Conservation (phyloP, 768 basidiomycete genomes). For the Gymnopilus dilepis region DNA sequence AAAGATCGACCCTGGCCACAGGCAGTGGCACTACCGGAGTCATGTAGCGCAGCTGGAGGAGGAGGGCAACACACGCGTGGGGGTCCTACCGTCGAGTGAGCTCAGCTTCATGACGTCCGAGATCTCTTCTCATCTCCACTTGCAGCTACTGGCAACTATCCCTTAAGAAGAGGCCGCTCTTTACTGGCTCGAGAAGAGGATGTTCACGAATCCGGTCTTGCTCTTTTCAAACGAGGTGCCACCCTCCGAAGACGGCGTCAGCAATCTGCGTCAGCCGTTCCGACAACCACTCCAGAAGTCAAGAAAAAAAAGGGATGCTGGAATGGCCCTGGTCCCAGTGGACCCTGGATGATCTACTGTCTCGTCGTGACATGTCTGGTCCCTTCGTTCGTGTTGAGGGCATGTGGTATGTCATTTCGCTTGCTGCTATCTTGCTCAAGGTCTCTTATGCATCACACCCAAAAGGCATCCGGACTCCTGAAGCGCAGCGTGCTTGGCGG, state of each 20-base stretch:
- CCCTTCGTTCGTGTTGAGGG: conserved; percentile 76
- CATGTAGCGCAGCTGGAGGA: conserved; percentile 82
- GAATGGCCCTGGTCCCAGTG: conserved; percentile 87
- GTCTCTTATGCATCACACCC: background rate
- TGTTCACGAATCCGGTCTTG: conserved; percentile 87
- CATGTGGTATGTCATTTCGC: conserved; percentile 69
- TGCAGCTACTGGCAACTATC: conserved; percentile 80
- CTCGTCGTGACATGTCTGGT: conserved; percentile 82
- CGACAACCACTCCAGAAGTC: conserved; percentile 37
- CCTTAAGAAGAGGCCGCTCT: conserved; percentile 87
- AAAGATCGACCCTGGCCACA: conserved; percentile 93
- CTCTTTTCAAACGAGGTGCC: conserved; percentile 87
- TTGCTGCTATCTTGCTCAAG: background rate
- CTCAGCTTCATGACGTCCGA: conserved; percentile 31
- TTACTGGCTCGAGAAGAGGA: conserved; percentile 91
- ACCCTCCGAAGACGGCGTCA: conserved; percentile 77
- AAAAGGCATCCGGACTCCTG: conserved; percentile 85
- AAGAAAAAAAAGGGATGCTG: conserved; percentile 59
- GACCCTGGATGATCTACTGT: conserved; percentile 96
- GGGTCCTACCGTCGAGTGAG: conserved; percentile 84
- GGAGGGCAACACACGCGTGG: conserved; percentile 66
- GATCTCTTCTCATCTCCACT: conserved; percentile 16
- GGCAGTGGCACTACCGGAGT: conserved; percentile 92
- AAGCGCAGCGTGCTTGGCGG: conserved; percentile 96
- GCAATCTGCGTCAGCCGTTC: conserved; percentile 42